These are phyloP conservation scores for Fusarium sp. DNA, from an alignment of 2,329 filamentous ascomycete species.

Conservation along the genomic window DNA sequence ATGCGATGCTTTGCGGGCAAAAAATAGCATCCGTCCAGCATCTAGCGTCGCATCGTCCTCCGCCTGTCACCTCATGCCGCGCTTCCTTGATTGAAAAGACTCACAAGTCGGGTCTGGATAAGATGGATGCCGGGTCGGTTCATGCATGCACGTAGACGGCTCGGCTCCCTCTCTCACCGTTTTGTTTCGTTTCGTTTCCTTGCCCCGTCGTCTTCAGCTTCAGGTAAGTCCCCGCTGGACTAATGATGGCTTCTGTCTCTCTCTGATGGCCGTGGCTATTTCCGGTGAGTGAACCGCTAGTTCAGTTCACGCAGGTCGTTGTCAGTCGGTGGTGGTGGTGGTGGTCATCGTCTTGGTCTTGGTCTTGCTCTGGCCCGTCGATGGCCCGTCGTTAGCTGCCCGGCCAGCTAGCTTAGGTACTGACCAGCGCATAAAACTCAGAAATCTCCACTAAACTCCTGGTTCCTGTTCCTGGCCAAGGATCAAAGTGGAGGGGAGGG, in stretches of 20 bases:
- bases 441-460: conserved; percentile 15
- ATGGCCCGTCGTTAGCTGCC: neutral
- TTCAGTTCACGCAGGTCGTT: conserved; percentile 3
- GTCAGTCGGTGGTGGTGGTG: neutral
- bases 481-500: neutral
- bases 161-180: conserved; percentile 23
- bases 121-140: neutral
- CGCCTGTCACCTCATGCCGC: conserved; percentile 17
- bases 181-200: conserved; percentile 29
- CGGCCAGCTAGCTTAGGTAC: neutral
- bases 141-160: neutral
- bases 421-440: neutral
- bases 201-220: conserved; percentile 28
- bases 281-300: conserved; percentile 23
- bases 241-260: neutral
- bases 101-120: neutral
- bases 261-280: neutral
- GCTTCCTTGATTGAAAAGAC: neutral
- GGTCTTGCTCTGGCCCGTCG: neutral
- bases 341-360: neutral
- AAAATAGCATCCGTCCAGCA: conserved; percentile 19
- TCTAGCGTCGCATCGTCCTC: conserved; percentile 17
- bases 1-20: conserved; percentile 1
- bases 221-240: conserved; percentile 20
- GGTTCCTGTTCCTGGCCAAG: neutral